Evolutionary conservation across 1,284 basidiomycete genomes (phyloP).

Genomic region (Leccinum huronense): DNA sequence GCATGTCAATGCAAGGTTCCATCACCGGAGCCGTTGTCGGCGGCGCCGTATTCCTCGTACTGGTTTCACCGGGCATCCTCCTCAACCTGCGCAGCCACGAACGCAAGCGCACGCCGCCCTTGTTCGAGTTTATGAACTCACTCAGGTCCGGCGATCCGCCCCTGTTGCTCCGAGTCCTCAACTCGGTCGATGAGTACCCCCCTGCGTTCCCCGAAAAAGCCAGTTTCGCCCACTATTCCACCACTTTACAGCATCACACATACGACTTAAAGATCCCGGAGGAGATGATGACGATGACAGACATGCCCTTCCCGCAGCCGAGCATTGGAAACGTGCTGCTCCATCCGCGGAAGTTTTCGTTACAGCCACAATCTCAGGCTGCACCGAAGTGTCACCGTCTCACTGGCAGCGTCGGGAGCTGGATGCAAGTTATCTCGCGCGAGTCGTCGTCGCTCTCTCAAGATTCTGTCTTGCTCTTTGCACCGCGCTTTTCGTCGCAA

Average conservation of each 20-base stretch:
- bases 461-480: constrained; percentile 15
- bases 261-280: constrained; percentile 20
- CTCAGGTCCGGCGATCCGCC: constrained; percentile 25
- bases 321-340: constrained; percentile 26
- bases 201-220: constrained; percentile 24
- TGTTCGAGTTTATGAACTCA: constrained; percentile 45
- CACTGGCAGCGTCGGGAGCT: constrained; percentile 24
- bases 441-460: constrained; percentile 4
- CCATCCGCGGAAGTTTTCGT: constrained; percentile 21
- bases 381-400: constrained; percentile 3
- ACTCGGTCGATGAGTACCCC: constrained; percentile 22
- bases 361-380: constrained; percentile 7
- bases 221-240: constrained; percentile 6
- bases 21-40: constrained; percentile 48
- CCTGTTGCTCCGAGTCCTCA: constrained; percentile 31
- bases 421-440: constrained; percentile 11
- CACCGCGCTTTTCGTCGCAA: constrained; percentile 16
- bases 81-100: constrained; percentile 39
- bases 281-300: constrained; percentile 11
- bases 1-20: constrained; percentile 30
- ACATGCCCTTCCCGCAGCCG: constrained; percentile 14
- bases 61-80: constrained; percentile 31
- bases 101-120: constrained; percentile 44
- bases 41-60: constrained; percentile 32
- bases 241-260: constrained; percentile 5